Percentiles rank a stretch among this genome's conserved stretches.
Evolutionary conservation across 352 stramenopile species (phyloP).

Genomic region (Blastocystis sp.): DNA sequence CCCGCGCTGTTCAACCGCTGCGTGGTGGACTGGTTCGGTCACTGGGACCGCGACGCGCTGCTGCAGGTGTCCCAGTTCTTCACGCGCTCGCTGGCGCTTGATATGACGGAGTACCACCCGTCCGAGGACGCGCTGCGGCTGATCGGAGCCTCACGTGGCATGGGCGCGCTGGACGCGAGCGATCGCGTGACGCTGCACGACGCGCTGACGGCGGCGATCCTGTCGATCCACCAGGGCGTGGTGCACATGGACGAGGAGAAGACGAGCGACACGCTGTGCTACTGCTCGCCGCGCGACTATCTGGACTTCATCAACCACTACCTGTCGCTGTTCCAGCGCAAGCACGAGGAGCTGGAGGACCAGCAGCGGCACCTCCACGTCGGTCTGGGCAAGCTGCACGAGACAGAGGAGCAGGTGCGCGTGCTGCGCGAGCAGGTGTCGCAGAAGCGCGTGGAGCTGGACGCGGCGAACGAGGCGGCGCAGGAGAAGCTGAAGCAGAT

Average conservation of each 20-base stretch:
- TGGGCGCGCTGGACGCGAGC: conserved; percentile 75
- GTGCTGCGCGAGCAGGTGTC: conserved; percentile 80
- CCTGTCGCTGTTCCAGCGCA: conserved; percentile 85
- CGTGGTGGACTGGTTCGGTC: conserved; percentile 96
- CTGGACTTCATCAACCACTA: conserved; percentile 90
- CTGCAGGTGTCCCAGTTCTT: conserved; percentile 97
- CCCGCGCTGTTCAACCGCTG: conserved; percentile 98
- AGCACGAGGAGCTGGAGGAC: conserved; percentile 86
- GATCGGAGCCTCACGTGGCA: conserved; percentile 76
- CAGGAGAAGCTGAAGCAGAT: conserved; percentile 82
- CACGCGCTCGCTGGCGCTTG: conserved; percentile 91
- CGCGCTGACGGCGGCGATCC: conserved; percentile 52
- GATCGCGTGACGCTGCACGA: conserved; percentile 70
- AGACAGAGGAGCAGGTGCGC: conserved; percentile 95
- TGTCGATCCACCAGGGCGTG: conserved; percentile 77
- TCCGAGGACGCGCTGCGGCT: conserved; percentile 76
- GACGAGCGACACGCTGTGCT: conserved; percentile 61
- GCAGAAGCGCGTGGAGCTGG: conserved; percentile 76
- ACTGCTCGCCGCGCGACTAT: conserved; percentile 87
- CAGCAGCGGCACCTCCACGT: conserved; percentile 96
- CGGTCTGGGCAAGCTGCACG: conserved; percentile 94
- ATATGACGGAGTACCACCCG: conserved; percentile 83
- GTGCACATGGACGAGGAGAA: conserved; percentile 45
- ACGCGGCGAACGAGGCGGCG: conserved; percentile 75
- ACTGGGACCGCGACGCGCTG: conserved; percentile 94